Evolutionary conservation across 768 basidiomycete species (phyloP), one percentile per base, ranked within the genome.

Genomic region (Daedaleopsis nitida): DNA sequence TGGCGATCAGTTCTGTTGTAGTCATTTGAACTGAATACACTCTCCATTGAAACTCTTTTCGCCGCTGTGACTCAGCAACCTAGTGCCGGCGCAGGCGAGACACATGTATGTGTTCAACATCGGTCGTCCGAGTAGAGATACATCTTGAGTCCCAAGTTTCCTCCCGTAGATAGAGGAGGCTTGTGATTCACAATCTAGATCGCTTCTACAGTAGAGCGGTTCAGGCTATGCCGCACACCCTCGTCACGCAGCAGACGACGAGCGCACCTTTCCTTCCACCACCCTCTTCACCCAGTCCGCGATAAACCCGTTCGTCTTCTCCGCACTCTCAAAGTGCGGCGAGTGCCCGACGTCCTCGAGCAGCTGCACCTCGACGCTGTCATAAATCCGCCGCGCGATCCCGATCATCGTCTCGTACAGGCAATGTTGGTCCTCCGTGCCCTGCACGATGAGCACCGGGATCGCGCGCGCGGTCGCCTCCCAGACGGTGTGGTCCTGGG

Each of bases 231-330:
- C 27, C 27, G 27, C 27, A 32, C 39, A 42, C 17, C 5, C 39
- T 13, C 11, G 11, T 42, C 39, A 42, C 11, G 17, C 39, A 13
- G 39, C 13, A 42, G 39, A 42, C 17, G 13, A 42, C 27, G 27
- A 13, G 39, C 47, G 23, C 47, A 49, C 47, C 47, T 49, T 49
- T 49, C 19, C 43, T 16, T 42, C 39, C 43, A 60, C 43, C 11
- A 70, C 70, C 62, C 63, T 71, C 17, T 69, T 63, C 51, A 75
- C 72, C 37, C 74, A 76, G 6, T 65, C 66, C 51, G 59, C 48
- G 11, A 69, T 38, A 3, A 23, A 3, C 24, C 47, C 42, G 44
- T 69, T 68, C 14, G 57, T 53, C 52, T 66, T 60, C 52, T 56
- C 65, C 21, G 70, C 51, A n/a, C 32, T 58, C 60, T 71, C 70